Percentiles rank a stretch among this genome's conserved stretches.
These are phyloP conservation scores for Chrysosporium keratinophilum DNA, from an alignment of 2,329 filamentous ascomycete species.

Conservation along the genomic window DNA sequence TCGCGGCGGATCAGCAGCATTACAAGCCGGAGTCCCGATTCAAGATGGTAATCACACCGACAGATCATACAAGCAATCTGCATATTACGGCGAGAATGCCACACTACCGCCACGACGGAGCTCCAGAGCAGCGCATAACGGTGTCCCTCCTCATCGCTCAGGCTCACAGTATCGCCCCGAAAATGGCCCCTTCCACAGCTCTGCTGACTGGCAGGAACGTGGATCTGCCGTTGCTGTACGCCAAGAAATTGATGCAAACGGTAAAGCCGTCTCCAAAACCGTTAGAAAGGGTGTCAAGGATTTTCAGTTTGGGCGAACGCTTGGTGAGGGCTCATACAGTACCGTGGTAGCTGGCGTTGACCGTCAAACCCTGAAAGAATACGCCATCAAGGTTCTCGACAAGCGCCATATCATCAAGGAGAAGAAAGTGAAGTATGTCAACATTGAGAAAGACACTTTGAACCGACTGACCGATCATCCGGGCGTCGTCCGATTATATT, in stretches of 20 bases:
- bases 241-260: constrained; percentile 74
- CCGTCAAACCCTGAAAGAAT: constrained; percentile 86
- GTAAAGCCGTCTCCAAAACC: constrained; percentile 67
- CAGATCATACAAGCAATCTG: constrained; percentile 54
- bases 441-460: constrained; percentile 96
- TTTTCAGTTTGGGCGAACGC: constrained; percentile 80
- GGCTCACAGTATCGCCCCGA: constrained; percentile 46
- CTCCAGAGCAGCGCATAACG: constrained; percentile 56
- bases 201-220: constrained; percentile 90
- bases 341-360: constrained; percentile 90
- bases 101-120: constrained; percentile 64
- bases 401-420: constrained; percentile 99
- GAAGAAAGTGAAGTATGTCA: constrained; percentile 99
- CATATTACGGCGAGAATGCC: constrained; percentile 47
- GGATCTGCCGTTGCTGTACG: constrained; percentile 78
- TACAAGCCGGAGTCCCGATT: constrained; percentile 51
- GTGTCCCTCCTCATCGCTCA: constrained; percentile 27
- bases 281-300: constrained; percentile 97
- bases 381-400: constrained; percentile 95
- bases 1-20: constrained; percentile 48
- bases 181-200: constrained; percentile 52
- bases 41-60: constrained; percentile 61
- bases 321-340: constrained; percentile 96
- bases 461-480: constrained; percentile 94
- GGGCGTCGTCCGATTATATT: constrained; percentile 91